Conservation (phyloP, 78 protist genomes). For the Diacronema lutheri region DNA sequence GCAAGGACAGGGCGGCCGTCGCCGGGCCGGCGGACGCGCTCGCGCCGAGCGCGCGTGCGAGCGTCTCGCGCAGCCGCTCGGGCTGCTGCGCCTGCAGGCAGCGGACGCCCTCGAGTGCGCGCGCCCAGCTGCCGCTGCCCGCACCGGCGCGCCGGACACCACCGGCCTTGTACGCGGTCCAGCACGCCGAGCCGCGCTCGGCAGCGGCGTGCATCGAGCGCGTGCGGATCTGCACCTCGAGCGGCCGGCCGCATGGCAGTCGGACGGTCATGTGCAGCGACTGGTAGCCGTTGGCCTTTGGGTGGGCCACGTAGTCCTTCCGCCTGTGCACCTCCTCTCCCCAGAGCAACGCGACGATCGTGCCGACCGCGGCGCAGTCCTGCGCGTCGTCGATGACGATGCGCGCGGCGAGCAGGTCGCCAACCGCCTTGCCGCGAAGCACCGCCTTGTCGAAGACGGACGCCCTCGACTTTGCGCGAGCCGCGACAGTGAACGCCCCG, state of each 20-base stretch:
- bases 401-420: neutral
- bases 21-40: no score
- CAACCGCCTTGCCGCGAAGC: neutral
- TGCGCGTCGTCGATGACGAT: neutral
- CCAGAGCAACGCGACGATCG: neutral
- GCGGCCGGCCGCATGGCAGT: neutral
- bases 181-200: neutral
- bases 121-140: no score
- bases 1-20: no score
- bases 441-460: neutral
- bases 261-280: neutral
- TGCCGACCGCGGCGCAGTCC: neutral
- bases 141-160: no score
- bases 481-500: no score
- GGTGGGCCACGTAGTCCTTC: neutral
- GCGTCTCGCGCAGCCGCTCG: no score
- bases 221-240: neutral
- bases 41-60: no score
- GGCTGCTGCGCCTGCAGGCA: no score
- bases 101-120: no score
- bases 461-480: no score
- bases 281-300: slow-evolving; percentile 2
- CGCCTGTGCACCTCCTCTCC: neutral
- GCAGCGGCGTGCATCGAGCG: neutral
- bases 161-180: neutral